Percentiles rank a stretch among this genome's conserved stretches.
phyloP scores from a whole-genome alignment of 306 rosid species.

The Carpinus viminea region DNA sequence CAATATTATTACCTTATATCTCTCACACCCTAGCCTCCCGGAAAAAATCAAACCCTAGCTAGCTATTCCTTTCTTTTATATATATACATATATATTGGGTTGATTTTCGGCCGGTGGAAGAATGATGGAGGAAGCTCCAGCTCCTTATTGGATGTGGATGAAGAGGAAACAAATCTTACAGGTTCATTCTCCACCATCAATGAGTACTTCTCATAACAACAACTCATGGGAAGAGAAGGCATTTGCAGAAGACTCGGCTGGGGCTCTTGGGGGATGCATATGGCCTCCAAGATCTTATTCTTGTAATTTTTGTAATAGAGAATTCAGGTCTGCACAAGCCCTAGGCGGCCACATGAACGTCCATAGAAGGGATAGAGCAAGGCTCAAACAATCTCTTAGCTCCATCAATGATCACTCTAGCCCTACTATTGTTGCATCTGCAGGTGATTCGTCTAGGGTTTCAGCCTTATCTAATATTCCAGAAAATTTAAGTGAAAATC shows the following conservation, averaged over 20 bases:
- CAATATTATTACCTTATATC: constrained; percentile 23
- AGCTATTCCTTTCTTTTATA: constrained; percentile 15
- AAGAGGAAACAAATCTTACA: constrained; percentile 45
- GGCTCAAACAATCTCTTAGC: constrained; percentile 58
- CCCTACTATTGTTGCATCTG: constrained; percentile 1
- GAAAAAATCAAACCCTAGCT: constrained; percentile 1
- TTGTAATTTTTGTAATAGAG: constrained; percentile 76
- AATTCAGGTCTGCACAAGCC: constrained; percentile 95
- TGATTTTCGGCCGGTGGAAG: constrained; percentile 7
- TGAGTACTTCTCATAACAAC: constrained; percentile 13
- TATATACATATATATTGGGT: background rate
- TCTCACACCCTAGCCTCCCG: background rate
- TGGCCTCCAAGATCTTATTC: constrained; percentile 94
- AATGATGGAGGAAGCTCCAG: constrained; percentile 39
- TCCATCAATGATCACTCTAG: constrained; percentile 26
- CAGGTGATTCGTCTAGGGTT: constrained; percentile 24
- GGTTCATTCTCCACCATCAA: constrained; percentile 36
- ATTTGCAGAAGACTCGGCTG: constrained; percentile 73
- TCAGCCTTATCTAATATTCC: constrained; percentile 5
- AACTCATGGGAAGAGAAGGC: constrained; percentile 83
- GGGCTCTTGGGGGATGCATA: constrained; percentile 54
- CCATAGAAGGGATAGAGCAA: constrained; percentile 85
- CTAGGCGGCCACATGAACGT: constrained; percentile 98
- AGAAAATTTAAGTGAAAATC: constrained; percentile 25
- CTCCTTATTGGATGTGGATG: constrained; percentile 45